Evolutionary conservation across 2,329 filamentous ascomycete species (phyloP).

Genomic region (Calonectria montana): DNA sequence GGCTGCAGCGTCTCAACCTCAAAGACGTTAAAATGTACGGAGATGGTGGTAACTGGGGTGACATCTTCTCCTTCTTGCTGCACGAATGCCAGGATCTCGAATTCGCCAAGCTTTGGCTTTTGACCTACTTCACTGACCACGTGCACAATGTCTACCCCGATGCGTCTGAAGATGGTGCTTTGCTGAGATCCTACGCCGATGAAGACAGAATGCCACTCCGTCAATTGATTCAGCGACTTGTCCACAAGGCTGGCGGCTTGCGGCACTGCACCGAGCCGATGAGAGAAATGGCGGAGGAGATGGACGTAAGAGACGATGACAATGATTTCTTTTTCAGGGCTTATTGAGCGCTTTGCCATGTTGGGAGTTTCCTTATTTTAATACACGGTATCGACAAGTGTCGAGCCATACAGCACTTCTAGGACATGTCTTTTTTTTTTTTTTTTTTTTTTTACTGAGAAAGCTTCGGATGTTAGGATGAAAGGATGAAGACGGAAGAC

Average conservation of each 20-base stretch:
- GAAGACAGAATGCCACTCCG: neutral
- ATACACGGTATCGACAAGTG: neutral
- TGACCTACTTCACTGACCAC: conserved; percentile 2
- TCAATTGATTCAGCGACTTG: neutral
- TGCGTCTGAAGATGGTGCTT: neutral
- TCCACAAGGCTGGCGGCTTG: neutral
- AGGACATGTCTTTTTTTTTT: neutral
- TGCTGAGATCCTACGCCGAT: neutral
- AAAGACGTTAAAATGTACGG: conserved; percentile 1
- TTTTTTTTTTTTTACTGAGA: neutral
- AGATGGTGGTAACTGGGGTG: neutral
- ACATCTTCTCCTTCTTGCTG: neutral
- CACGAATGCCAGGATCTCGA: neutral
- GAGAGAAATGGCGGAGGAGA: neutral
- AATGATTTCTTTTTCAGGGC: neutral
- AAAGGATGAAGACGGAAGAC: neutral
- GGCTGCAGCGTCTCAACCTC: neutral
- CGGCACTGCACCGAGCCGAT: neutral
- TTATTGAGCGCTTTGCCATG: neutral
- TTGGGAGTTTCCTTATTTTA: neutral
- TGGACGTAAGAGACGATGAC: neutral
- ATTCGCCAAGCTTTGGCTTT: neutral
- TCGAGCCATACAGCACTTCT: neutral
- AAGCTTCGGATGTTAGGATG: neutral
- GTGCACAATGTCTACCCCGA: neutral